Conservation (phyloP, 2,329 filamentous ascomycete genomes). For the Ascochyta fabae region DNA sequence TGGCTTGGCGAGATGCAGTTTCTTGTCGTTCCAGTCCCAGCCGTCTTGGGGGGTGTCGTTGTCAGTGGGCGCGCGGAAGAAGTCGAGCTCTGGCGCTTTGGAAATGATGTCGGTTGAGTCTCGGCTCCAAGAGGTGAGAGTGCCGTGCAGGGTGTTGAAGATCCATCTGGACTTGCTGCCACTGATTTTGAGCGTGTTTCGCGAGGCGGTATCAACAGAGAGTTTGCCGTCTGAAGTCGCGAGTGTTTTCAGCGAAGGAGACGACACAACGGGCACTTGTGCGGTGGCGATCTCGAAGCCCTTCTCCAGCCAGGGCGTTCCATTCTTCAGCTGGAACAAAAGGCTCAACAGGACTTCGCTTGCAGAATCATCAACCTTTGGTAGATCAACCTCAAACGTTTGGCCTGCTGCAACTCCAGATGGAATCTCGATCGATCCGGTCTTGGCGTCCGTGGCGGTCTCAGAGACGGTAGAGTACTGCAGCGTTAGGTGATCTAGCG, state of each 20-base stretch:
- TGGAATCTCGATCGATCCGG: conserved; percentile 34
- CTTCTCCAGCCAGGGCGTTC: conserved; percentile 38
- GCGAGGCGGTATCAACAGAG: conserved; percentile 34
- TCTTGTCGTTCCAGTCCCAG: conserved; percentile 61
- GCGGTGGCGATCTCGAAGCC: conserved; percentile 49
- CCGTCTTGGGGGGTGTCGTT: conserved; percentile 65
- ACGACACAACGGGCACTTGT: conserved; percentile 34
- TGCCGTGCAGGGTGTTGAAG: conserved; percentile 60
- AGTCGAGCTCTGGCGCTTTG: conserved; percentile 52
- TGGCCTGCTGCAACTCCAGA: conserved; percentile 32
- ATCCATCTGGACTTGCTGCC: conserved; percentile 53
- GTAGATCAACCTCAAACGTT: conserved; percentile 35
- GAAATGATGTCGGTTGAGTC: conserved; percentile 40
- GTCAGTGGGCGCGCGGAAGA: conserved; percentile 71
- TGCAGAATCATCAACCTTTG: conserved; percentile 19
- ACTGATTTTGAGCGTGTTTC: conserved; percentile 31
- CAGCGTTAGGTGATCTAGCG: conserved; percentile 45
- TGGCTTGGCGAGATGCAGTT: conserved; percentile 36
- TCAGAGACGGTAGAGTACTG: conserved; percentile 23
- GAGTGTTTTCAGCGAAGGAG: conserved; percentile 18
- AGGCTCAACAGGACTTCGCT: conserved; percentile 30
- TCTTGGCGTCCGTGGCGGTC: conserved; percentile 4
- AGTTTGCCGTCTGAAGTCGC: conserved; percentile 52
- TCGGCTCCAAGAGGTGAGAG: conserved; percentile 48
- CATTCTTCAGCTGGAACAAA: conserved; percentile 44